phyloP scores from a whole-genome alignment of 331 rosid species.

The Stylosanthes scabra region DNA sequence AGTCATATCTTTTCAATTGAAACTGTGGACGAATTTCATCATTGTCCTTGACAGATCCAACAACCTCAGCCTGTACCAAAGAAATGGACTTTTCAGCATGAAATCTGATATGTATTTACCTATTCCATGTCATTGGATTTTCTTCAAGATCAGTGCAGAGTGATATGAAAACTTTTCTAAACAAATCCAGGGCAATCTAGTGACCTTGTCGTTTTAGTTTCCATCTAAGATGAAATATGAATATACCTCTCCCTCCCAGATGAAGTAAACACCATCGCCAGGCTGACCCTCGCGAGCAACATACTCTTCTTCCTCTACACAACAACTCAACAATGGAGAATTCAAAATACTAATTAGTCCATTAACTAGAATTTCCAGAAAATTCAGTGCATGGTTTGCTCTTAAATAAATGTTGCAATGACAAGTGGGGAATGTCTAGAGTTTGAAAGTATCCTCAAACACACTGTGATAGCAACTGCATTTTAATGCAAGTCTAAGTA shows the following conservation, averaged over 20 bases:
- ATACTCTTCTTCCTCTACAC: slow-evolving; percentile 69
- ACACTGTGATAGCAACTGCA: background rate
- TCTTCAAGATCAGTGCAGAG: slow-evolving; percentile 1
- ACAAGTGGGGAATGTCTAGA: background rate
- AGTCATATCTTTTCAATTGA: slow-evolving; percentile 72
- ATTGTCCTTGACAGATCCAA: slow-evolving; percentile 55
- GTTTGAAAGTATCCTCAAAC: background rate
- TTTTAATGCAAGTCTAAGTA: background rate
- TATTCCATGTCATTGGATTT: slow-evolving; percentile 15
- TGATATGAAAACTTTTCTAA: slow-evolving; percentile 18
- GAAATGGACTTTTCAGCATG: slow-evolving; percentile 22
- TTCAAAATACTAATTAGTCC: slow-evolving; percentile 22
- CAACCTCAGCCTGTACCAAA: slow-evolving; percentile 82
- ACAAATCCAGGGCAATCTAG: slow-evolving; percentile 31
- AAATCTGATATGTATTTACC: slow-evolving; percentile 18
- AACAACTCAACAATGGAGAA: slow-evolving; percentile 24
- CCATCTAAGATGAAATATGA: background rate
- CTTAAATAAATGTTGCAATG: background rate
- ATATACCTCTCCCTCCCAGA: slow-evolving; percentile 92
- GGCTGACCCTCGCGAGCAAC: slow-evolving; percentile 82
- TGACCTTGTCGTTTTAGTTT: background rate
- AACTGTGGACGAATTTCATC: slow-evolving; percentile 75
- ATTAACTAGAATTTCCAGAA: slow-evolving; percentile 16
- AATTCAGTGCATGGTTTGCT: slow-evolving; percentile 7
- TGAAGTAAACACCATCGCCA: slow-evolving; percentile 83